phyloP scores from a whole-genome alignment of 495 filamentous ascomycete species.

The Podospora comata region DNA sequence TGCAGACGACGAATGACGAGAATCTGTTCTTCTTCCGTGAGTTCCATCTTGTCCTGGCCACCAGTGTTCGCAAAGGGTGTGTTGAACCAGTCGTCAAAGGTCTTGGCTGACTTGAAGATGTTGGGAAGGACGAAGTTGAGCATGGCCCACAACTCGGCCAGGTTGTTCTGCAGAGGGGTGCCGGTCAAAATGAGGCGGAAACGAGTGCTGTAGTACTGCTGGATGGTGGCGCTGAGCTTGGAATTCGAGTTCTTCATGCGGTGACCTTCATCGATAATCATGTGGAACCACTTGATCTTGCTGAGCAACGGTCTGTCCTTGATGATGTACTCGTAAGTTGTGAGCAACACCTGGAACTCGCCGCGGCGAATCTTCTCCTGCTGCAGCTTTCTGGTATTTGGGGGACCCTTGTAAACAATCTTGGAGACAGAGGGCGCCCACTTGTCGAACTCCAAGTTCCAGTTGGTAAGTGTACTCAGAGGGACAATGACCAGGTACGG shows the following conservation, averaged over 20 bases:
- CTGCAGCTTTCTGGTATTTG: constrained; percentile 81
- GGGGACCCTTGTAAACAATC: constrained; percentile 96
- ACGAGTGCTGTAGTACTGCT: constrained; percentile 88
- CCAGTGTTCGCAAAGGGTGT: constrained; percentile 98
- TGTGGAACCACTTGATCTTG: constrained; percentile 99
- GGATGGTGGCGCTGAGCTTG: constrained; percentile 91
- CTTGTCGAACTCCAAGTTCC: constrained; percentile 98
- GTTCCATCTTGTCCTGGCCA: constrained; percentile 95
- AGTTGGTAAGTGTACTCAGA: constrained; percentile 93
- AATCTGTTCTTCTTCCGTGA: constrained; percentile 98
- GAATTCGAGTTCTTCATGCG: constrained; percentile 99
- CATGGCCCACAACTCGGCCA: constrained; percentile 93
- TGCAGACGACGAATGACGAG: constrained; percentile 97
- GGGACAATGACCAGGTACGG: constrained; percentile 97
- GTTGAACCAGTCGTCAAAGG: constrained; percentile 99
- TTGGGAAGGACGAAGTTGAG: constrained; percentile 97
- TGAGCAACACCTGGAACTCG: constrained; percentile 91
- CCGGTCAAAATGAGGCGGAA: constrained; percentile 96
- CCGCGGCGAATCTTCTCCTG: constrained; percentile 92
- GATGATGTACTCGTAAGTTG: constrained; percentile 99
- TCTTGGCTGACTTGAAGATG: constrained; percentile 99
- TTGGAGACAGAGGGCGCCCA: constrained; percentile 86
- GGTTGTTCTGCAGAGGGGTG: constrained; percentile 95
- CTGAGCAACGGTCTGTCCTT: constrained; percentile 91
- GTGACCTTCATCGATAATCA: constrained; percentile 99